Evolutionary conservation across 768 basidiomycete genomes (phyloP).

Genomic region (Pleurotus salmoneostramineus): DNA sequence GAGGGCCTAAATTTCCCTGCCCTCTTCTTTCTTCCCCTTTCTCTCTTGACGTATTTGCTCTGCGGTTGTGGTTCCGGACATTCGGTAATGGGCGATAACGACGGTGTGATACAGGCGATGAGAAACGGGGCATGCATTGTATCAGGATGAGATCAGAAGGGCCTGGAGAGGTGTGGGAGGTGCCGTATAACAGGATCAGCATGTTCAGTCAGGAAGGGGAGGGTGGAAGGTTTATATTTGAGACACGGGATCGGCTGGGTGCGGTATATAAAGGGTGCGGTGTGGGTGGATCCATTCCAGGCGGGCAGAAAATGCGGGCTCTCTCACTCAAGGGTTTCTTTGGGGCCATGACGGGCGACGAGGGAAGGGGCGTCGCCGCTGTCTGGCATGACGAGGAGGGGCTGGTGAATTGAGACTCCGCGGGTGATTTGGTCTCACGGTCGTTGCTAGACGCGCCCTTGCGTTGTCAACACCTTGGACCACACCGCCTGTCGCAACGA

Average conservation of each 20-base stretch:
- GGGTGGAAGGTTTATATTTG: neutral
- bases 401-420: neutral
- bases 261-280: neutral
- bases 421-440: slow-evolving; percentile 4
- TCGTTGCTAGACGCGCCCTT: neutral
- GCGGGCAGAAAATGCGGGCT: neutral
- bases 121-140: neutral
- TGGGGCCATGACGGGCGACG: neutral
- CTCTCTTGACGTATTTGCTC: neutral
- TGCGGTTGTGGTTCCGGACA: neutral
- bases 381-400: neutral
- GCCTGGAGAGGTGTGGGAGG: slow-evolving; percentile 5
- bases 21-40: neutral
- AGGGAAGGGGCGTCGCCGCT: neutral
- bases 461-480: neutral
- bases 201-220: neutral
- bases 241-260: neutral
- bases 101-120: neutral
- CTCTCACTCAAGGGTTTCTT: too few relatives aligned
- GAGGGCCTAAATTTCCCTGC: neutral
- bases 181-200: neutral
- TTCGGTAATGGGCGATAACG: slow-evolving; percentile 5
- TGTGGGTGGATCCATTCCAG: neutral
- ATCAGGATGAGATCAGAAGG: slow-evolving; percentile 5
- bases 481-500: neutral